phyloP scores from a whole-genome alignment of 2,329 filamentous ascomycete species.

The Exophiala phaeomuriformis region DNA sequence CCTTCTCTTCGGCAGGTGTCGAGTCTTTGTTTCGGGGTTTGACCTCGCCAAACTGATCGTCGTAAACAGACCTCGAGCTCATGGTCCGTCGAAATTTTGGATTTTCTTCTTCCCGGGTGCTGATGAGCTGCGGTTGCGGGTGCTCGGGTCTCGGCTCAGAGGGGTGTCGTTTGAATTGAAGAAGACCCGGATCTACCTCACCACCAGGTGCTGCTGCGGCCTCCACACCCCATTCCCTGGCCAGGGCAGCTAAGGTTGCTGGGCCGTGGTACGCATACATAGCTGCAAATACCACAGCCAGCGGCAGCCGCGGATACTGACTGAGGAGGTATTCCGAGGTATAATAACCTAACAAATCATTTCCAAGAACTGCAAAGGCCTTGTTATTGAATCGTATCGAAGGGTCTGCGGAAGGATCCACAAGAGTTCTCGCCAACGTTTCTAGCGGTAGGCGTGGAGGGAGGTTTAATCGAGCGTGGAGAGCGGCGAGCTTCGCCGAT shows the following conservation, averaged over 20 bases:
- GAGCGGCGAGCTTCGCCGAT: conserved; percentile 84
- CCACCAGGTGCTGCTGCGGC: conserved; percentile 74
- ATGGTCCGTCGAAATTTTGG: conserved; percentile 57
- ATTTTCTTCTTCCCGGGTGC: conserved; percentile 10
- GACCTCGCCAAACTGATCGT: conserved; percentile 77
- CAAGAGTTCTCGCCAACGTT: conserved; percentile 75
- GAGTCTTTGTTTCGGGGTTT: conserved; percentile 29
- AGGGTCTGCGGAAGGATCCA: conserved; percentile 76
- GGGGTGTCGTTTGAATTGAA: conserved; percentile 62
- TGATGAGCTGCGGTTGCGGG: conserved; percentile 25
- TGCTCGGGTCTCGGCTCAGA: conserved; percentile 44
- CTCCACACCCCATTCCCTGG: conserved; percentile 87
- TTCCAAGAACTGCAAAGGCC: conserved; percentile 71
- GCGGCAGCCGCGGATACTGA: conserved; percentile 83
- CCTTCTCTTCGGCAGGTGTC: conserved; percentile 20
- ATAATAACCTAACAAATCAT: conserved; percentile 79
- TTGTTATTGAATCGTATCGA: conserved; percentile 81
- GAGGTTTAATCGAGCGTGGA: conserved; percentile 81
- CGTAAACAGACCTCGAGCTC: conserved; percentile 69
- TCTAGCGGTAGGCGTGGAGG: conserved; percentile 74
- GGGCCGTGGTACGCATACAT: conserved; percentile 77
- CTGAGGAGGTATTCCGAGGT: conserved; percentile 80
- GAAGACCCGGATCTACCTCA: conserved; percentile 83
- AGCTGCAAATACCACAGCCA: conserved; percentile 77
- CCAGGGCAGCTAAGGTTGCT: conserved; percentile 64